phyloP scores from a whole-genome alignment of 2,329 filamentous ascomycete species.

The Xylaria sp. region DNA sequence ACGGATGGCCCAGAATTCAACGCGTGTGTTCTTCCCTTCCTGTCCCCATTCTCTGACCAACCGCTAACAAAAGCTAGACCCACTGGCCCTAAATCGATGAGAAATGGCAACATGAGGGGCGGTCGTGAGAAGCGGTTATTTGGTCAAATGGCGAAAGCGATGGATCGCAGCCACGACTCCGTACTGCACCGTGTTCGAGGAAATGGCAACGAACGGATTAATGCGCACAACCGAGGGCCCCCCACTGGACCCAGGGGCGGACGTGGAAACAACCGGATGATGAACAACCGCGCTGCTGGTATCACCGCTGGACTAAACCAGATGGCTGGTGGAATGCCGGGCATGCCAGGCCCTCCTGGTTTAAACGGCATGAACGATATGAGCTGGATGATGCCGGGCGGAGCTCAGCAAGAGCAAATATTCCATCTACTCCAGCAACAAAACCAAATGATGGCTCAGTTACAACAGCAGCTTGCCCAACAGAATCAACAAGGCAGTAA shows the following conservation, averaged over 20 bases:
- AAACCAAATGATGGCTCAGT: conserved; percentile 84
- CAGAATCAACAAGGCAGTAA: conserved; percentile 60
- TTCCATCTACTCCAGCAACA: conserved; percentile 87
- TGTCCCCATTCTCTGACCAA: conserved; percentile 11
- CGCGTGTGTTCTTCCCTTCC: conserved; percentile 61
- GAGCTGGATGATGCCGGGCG: conserved; percentile 62
- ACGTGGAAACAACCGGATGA: conserved; percentile 61
- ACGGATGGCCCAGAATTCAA: conserved; percentile 62
- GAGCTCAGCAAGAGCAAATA: conserved; percentile 76
- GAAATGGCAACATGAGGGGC: conserved; percentile 63
- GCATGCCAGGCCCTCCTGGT: conserved; percentile 52
- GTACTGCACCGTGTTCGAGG: conserved; percentile 83
- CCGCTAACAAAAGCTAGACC: conserved; percentile 71
- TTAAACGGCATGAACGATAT: conserved; percentile 56
- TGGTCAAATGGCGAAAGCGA: conserved; percentile 82
- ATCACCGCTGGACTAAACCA: conserved; percentile 59
- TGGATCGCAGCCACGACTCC: conserved; percentile 82
- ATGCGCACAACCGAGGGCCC: conserved; percentile 76
- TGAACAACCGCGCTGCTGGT: conserved; percentile 62
- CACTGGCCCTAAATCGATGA: conserved; percentile 95
- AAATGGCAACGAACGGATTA: conserved; percentile 81
- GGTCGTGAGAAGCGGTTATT: conserved; percentile 84
- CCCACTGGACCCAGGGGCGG: conserved; percentile 76
- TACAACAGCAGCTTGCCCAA: conserved; percentile 72
- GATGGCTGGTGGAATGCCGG: conserved; percentile 55